These are phyloP conservation scores for Entophlyctis helioformis DNA, from an alignment of 192 early-diverging fungal genomes.

Conservation along the genomic window DNA sequence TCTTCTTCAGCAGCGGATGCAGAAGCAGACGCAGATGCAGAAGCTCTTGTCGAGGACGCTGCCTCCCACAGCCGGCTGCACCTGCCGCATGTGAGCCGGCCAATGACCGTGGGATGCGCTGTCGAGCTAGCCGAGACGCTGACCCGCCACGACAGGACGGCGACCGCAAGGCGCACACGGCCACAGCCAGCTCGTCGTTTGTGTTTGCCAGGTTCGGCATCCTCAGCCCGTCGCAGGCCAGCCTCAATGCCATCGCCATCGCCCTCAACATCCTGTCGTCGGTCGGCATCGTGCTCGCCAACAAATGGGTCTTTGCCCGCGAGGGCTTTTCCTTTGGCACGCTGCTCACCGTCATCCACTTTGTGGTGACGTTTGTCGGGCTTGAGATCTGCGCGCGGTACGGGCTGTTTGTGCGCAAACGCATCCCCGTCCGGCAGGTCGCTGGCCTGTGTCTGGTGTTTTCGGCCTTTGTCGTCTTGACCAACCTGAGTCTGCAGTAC, in stretches of 20 bases:
- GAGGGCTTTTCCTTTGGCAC: constrained; percentile 4
- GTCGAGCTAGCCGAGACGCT: too few species aligned
- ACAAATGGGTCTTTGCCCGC: constrained; percentile 5
- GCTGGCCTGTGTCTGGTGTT: neutral
- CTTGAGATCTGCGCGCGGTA: constrained; percentile 3
- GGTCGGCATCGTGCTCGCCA: constrained; percentile 3
- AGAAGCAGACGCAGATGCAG: too few species aligned
- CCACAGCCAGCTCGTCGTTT: too few species aligned
- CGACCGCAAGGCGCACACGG: too few species aligned
- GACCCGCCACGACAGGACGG: too few species aligned
- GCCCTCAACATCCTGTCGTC: constrained; percentile 5
- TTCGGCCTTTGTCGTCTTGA: constrained; percentile 7
- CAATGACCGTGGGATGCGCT: too few species aligned
- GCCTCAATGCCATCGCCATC: neutral
- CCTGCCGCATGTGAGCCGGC: too few species aligned
- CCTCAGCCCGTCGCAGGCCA: neutral
- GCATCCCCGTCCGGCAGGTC: neutral
- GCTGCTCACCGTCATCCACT: constrained; percentile 6
- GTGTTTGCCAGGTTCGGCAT: too few species aligned
- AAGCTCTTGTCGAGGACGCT: too few species aligned
- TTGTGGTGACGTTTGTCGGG: constrained; percentile 2
- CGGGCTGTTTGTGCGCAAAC: neutral
- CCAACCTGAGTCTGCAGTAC: constrained; percentile 9
- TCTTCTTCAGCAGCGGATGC: too few species aligned
- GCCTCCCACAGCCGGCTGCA: too few species aligned